phyloP scores from a whole-genome alignment of 2,329 filamentous ascomycete species.

The Alternaria incomplexa region DNA sequence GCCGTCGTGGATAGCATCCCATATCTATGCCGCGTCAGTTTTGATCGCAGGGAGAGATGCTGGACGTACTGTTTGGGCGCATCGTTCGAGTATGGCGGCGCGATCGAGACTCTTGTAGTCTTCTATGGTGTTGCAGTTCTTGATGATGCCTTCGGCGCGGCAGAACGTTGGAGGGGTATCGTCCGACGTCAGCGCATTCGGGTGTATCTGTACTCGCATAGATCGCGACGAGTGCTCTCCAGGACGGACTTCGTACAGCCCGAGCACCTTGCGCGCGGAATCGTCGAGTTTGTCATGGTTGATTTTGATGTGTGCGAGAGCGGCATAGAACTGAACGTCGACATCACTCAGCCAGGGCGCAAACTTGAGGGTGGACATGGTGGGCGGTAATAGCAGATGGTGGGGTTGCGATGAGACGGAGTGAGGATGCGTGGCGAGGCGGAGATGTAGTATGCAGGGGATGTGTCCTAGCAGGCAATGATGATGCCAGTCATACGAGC shows the following conservation, averaged over 20 bases:
- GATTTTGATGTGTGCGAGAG: slow-evolving; percentile 91
- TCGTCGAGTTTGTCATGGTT: slow-evolving; percentile 97
- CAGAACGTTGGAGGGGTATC: slow-evolving; percentile 63
- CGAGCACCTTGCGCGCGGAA: slow-evolving; percentile 83
- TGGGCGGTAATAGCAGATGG: slow-evolving; percentile 7
- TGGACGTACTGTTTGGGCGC: slow-evolving; percentile 73
- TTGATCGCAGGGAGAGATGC: too few relatives aligned
- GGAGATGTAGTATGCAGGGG: background rate
- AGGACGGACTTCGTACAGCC: slow-evolving; percentile 84
- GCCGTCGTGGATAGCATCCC: slow-evolving; percentile 96
- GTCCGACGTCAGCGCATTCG: slow-evolving; percentile 81
- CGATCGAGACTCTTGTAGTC: slow-evolving; percentile 89
- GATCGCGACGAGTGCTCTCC: slow-evolving; percentile 74
- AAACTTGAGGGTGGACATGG: slow-evolving; percentile 67
- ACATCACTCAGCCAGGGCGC: slow-evolving; percentile 93
- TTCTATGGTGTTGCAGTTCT: slow-evolving; percentile 94
- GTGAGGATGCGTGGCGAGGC: background rate
- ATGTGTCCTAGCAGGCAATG: slow-evolving; percentile 4
- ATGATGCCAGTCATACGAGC: slow-evolving; percentile 27
- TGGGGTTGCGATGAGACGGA: background rate
- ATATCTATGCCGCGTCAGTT: slow-evolving; percentile 67
- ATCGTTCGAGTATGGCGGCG: slow-evolving; percentile 74
- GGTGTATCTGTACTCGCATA: slow-evolving; percentile 88
- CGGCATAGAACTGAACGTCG: slow-evolving; percentile 92
- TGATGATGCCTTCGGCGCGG: slow-evolving; percentile 90